Base-by-base conservation (phyloP, 2,329 filamentous ascomycete genomes). In the Aureobasidium sp. region DNA sequence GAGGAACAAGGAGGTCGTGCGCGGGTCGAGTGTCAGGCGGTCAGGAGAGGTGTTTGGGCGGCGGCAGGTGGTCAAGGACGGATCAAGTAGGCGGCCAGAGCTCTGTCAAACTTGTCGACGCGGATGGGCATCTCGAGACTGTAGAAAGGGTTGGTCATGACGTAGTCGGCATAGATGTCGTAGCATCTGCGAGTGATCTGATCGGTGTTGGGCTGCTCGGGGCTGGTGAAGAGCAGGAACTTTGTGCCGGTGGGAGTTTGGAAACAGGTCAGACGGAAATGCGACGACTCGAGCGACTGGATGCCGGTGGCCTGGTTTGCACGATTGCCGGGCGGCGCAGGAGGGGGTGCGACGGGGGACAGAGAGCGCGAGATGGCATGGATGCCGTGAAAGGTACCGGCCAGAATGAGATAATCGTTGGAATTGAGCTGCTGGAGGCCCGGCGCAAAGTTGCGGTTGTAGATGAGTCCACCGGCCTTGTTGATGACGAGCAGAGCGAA, bases 111-210 rank as follows among this genome's bases (percentile, higher is more conserved):
- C 68, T 91, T 89, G 72, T 97, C 94, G 76, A 94, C 96, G 64
- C 94, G 82, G 59, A 99, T 85, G 8, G 94, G 94, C 92, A 97
- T 99, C 78, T 99, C 94, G 62, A 96, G 81, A 71, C 94, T 92
- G 77, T 97, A 97, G 72, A 99, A 99, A 1, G 94, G 94, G 74
- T 99, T 99, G 81, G 97, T 97, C 91, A 97, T 97, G 68, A 99
- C 94, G 73, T 90, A 97, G 75, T 99, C 94, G 55, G 90, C 84
- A 78, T 97, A 99, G 58, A 97, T 78, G 74, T 97, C 94, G 74
- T 99, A 97, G 69, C 97, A 87, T 74, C 85, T 88, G 72, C 85
- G 83, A 68, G 96, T 86, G 48, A 93, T 88, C 13, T 85, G 81
- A 69, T 97, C 94, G 41, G 95, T 87, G 70, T 95, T 96, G 53